A percentile compares a stretch with the other conserved stretches of the same genome.
These are phyloP conservation scores for Xylaria polymorpha DNA, from an alignment of 2,329 filamentous ascomycete genomes.

Conservation along the genomic window DNA sequence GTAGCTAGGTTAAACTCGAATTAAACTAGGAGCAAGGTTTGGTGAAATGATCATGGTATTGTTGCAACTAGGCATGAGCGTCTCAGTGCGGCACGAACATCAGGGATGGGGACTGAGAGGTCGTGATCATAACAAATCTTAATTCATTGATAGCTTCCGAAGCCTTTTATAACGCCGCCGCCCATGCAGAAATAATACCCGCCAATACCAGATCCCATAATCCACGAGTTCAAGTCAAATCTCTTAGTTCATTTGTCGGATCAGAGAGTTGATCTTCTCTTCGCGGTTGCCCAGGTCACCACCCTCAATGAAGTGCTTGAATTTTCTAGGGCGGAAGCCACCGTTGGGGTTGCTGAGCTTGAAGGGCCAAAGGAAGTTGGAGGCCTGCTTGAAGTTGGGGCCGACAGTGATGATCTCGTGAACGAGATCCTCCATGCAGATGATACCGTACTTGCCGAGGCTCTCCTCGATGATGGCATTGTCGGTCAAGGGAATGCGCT, in stretches of 20 bases:
- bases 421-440: constrained; percentile 99
- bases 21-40: background rate
- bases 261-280: constrained; percentile 95
- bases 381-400: constrained; percentile 99
- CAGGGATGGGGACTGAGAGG: constrained; percentile 40
- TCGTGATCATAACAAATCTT: constrained; percentile 50
- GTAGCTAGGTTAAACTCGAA: background rate
- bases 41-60: constrained; percentile 43
- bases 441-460: constrained; percentile 98
- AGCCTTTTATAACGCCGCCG: constrained; percentile 51
- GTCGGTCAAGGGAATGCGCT: constrained; percentile 95
- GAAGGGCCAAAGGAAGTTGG: constrained; percentile 99
- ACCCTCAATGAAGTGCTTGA: constrained; percentile 99
- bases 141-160: constrained; percentile 52
- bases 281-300: constrained; percentile 99
- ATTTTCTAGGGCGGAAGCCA: constrained; percentile 96
- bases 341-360: constrained; percentile 99
- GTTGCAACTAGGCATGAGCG: constrained; percentile 35
- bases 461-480: constrained; percentile 97
- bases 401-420: constrained; percentile 99
- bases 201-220: constrained; percentile 49
- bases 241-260: constrained; percentile 97
- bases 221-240: constrained; percentile 38
- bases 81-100: constrained; percentile 37
- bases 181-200: constrained; percentile 52